A percentile compares a stretch with the other conserved stretches of the same genome.
phyloP scores from a whole-genome alignment of 441 rosid genomes.

The Metrosideros polymorpha region DNA sequence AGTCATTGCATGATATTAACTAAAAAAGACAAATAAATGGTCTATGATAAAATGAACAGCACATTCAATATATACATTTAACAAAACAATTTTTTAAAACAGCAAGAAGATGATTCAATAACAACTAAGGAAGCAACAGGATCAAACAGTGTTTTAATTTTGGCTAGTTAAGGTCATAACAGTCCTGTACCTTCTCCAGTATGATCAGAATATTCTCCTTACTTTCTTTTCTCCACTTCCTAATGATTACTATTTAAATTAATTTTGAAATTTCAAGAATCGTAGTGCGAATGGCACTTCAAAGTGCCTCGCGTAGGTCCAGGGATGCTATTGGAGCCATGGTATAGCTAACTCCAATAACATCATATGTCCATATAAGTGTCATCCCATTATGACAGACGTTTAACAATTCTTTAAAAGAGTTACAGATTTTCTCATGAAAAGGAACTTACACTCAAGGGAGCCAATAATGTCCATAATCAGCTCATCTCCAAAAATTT shows the following conservation, averaged over 20 bases:
- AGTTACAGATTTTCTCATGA: background rate
- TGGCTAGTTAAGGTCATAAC: background rate
- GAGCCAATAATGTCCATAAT: conserved; percentile 94
- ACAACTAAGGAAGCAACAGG: background rate
- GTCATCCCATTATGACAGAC: background rate
- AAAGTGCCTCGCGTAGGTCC: background rate
- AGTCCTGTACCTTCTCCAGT: background rate
- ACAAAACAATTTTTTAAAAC: background rate
- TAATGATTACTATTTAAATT: background rate
- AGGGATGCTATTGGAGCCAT: background rate
- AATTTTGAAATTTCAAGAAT: background rate
- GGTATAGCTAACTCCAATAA: background rate
- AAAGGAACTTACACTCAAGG: conserved; percentile 78
- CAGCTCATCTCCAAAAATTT: conserved; percentile 88
- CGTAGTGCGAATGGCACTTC: background rate
- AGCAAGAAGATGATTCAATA: background rate
- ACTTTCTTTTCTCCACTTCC: background rate
- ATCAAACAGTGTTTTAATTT: background rate
- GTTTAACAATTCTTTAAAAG: background rate
- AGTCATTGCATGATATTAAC: background rate
- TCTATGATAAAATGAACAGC: background rate
- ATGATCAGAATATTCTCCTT: background rate
- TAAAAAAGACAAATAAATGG: background rate
- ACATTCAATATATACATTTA: background rate
- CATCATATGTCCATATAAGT: background rate